Percentiles rank a stretch among this genome's conserved stretches.
Conservation (phyloP, 352 stramenopile genomes). For the Nothophytophthora sp. region DNA sequence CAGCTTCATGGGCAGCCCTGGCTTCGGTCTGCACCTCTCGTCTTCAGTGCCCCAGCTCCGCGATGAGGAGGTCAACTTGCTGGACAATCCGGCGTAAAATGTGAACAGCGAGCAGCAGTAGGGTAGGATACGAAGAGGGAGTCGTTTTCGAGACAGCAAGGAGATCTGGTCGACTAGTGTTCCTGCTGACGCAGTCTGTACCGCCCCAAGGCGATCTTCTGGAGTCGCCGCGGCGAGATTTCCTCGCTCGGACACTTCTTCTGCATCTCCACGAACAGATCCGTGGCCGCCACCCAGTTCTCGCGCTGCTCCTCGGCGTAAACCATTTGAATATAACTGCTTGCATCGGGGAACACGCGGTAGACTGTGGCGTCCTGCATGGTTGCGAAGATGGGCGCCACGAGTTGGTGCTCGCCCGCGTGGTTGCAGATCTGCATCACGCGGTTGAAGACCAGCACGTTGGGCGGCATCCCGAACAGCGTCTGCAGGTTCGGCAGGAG, state of each 20-base stretch:
- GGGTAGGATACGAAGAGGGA: not conserved
- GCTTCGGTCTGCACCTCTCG: constrained; percentile 31
- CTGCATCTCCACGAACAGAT: constrained; percentile 79
- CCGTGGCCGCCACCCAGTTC: constrained; percentile 65
- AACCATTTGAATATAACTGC: constrained; percentile 79
- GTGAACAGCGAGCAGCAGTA: not conserved
- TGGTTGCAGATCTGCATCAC: constrained; percentile 74
- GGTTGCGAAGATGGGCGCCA: constrained; percentile 65
- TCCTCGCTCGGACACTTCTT: constrained; percentile 54
- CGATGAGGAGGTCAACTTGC: constrained; percentile 56
- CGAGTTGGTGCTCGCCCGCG: constrained; percentile 45
- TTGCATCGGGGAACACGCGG: constrained; percentile 43
- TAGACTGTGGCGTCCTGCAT: constrained; percentile 59
- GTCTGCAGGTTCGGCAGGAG: constrained; percentile 46
- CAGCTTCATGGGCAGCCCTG: constrained; percentile 28
- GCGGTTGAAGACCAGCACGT: constrained; percentile 46
- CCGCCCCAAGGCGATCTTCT: constrained; percentile 64
- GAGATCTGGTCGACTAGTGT: constrained; percentile 6
- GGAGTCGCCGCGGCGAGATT: constrained; percentile 43
- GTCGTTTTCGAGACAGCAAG: not conserved
- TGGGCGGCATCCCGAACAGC: constrained; percentile 44
- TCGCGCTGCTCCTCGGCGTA: constrained; percentile 65
- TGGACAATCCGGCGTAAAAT: constrained; percentile 40
- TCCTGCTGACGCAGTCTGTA: constrained; percentile 48
- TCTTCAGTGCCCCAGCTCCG: constrained; percentile 30